These are phyloP conservation scores for Colletotrichum eremochloae DNA, from an alignment of 2,329 filamentous ascomycete genomes.

Conservation along the genomic window DNA sequence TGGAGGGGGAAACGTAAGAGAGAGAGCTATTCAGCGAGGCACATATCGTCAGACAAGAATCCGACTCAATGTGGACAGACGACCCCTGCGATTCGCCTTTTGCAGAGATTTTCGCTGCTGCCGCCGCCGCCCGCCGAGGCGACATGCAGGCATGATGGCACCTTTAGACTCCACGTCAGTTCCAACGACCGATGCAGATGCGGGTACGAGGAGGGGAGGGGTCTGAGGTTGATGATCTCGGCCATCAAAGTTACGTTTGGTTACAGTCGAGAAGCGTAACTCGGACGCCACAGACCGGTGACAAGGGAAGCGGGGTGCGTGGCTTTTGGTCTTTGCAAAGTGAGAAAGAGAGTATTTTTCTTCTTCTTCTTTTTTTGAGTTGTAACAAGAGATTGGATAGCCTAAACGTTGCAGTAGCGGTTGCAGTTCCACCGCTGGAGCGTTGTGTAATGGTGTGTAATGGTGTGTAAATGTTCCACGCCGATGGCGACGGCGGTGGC, in stretches of 20 bases:
- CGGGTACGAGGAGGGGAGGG: not conserved
- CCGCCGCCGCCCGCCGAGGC: not conserved
- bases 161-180: not conserved
- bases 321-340: not conserved
- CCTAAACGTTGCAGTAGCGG: conserved; percentile 2
- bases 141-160: not conserved
- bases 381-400: not conserved
- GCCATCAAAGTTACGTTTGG: conserved; percentile 2
- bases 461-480: conserved; percentile 6
- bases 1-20: conserved; percentile 3
- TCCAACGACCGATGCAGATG: not conserved
- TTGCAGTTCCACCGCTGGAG: conserved; percentile 1
- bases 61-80: not conserved
- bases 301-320: not conserved
- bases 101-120: conserved; percentile 8
- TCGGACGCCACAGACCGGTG: not conserved
- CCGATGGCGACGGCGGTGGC: not conserved
- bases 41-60: conserved; percentile 5
- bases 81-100: conserved; percentile 2
- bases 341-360: not conserved
- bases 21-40: conserved; percentile 20
- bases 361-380: not conserved
- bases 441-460: not conserved
- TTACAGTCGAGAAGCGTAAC: not conserved
- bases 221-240: not conserved